A percentile compares a stretch with the other conserved stretches of the same genome.
These are phyloP conservation scores for Penicillium digitatum DNA, from an alignment of 2,329 filamentous ascomycete species.

Conservation along the genomic window DNA sequence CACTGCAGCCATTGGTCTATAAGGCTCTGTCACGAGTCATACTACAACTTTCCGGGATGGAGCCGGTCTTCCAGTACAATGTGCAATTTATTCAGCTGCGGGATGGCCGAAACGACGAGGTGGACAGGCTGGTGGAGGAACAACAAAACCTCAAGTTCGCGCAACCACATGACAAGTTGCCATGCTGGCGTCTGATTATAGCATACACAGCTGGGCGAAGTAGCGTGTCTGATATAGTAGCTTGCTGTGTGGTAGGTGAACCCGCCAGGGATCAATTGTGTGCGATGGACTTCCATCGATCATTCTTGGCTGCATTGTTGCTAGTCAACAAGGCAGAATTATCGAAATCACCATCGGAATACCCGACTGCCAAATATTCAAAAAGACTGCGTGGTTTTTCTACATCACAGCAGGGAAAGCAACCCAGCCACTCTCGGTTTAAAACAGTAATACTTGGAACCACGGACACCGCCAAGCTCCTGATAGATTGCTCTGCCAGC, in stretches of 20 bases:
- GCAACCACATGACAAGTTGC: neutral
- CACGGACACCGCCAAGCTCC: neutral
- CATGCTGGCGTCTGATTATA: neutral
- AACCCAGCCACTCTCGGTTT: neutral
- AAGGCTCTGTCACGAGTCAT: neutral
- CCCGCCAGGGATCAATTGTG: neutral
- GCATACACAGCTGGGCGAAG: neutral
- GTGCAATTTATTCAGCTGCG: neutral
- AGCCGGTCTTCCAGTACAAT: no score
- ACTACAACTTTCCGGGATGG: neutral
- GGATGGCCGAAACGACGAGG: neutral
- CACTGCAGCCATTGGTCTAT: neutral
- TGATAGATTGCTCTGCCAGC: neutral
- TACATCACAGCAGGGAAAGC: neutral
- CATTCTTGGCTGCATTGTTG: neutral
- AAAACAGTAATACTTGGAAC: neutral
- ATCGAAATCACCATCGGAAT: neutral
- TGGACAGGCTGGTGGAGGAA: neutral
- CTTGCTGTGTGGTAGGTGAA: neutral
- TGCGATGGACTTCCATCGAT: neutral
- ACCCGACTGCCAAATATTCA: neutral
- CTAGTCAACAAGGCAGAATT: neutral
- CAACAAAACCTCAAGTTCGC: neutral
- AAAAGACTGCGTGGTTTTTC: neutral
- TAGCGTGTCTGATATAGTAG: neutral